Evolutionary conservation across 2,329 filamentous ascomycete genomes (phyloP).

Genomic region (Macrophomina pseudophaseolina): DNA sequence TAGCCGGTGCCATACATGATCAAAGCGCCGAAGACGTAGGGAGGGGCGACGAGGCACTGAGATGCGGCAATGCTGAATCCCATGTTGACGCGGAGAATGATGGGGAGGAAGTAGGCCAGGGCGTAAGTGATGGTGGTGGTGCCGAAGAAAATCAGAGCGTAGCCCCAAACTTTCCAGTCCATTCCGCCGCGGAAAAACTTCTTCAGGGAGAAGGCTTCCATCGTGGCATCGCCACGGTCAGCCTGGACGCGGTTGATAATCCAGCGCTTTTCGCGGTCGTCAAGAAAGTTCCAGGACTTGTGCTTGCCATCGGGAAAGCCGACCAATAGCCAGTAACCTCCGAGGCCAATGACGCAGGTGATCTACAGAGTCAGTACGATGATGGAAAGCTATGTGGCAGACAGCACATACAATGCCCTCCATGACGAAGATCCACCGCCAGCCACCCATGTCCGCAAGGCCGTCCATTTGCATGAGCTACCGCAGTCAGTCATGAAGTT

Average conservation of each 20-base stretch:
- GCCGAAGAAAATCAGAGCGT: slow-evolving; percentile 61
- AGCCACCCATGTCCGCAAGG: slow-evolving; percentile 51
- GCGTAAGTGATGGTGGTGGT: slow-evolving; percentile 76
- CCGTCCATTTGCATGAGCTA: slow-evolving; percentile 67
- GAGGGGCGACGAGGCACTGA: slow-evolving; percentile 70
- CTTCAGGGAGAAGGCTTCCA: slow-evolving; percentile 53
- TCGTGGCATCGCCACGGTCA: slow-evolving; percentile 58
- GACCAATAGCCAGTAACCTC: slow-evolving; percentile 50
- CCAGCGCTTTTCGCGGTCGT: slow-evolving; percentile 52
- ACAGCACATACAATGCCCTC: slow-evolving; percentile 37
- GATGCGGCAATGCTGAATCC: slow-evolving; percentile 67
- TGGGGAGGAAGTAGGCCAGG: slow-evolving; percentile 78
- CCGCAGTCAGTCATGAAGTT: slow-evolving; percentile 31
- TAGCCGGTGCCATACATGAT: slow-evolving; percentile 60
- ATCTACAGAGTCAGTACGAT: slow-evolving; percentile 29
- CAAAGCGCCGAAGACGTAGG: slow-evolving; percentile 43
- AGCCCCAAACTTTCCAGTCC: slow-evolving; percentile 62
- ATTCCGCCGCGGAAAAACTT: slow-evolving; percentile 55
- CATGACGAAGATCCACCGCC: slow-evolving; percentile 55
- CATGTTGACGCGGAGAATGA: slow-evolving; percentile 69
- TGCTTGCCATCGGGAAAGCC: slow-evolving; percentile 53
- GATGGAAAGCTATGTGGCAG: neutral
- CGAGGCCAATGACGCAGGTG: slow-evolving; percentile 47
- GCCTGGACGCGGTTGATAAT: slow-evolving; percentile 58
- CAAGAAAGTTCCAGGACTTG: slow-evolving; percentile 52